Base-by-base conservation (phyloP, 352 stramenopile species). In the Phytophthora megakarya region DNA sequence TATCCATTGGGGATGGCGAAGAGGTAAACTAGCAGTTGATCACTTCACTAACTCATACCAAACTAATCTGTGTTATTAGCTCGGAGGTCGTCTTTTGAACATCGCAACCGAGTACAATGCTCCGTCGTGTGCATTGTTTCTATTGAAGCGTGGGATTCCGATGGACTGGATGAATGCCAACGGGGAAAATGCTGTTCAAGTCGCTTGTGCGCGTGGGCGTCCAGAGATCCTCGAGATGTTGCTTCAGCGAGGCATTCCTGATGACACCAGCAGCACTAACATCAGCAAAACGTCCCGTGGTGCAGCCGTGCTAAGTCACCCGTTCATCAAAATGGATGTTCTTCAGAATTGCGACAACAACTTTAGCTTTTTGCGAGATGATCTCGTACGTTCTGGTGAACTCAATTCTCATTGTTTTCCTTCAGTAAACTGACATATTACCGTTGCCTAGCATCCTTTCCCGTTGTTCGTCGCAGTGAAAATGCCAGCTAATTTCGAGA, bases 51-150 rank as follows among this genome's bases (percentile, higher is more conserved):
- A 11, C 13, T 1, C 8, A 22, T 44, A 52, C 5, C 22, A 10
- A 26, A 3, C 8, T 22, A 16, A 28, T 28, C 19, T 39, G 6
- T 35, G 22, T n/a, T 47, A 35, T 4, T 42, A 70, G 62, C 44
- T 70, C 12, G 62, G 55, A 28, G 54, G 55, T 3, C 47, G 55
- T 22, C 55, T 70, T 16, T 18, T 66, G 0, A 43, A 66, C 19
- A 61, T 60, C 16, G 54, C 62, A 35, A 37, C 38, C 1, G 55
- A 61, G 18, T 70, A 70, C 56, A 38, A 70, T 25, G 42, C 62
- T n/a, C 47, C 47, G 2, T 45, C 54, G 2, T 70, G 54, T 16
- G 62, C 49, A 22, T 28, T 42, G 4, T 70, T 65, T 33, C 33
- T 70, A 2, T 33, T 70, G 1, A 30, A 61, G 3, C 43, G 49